Percentiles rank a stretch among this genome's conserved stretches.
phyloP scores from a whole-genome alignment of 202 grass and related monocot species.

The Setaria italica region DNA sequence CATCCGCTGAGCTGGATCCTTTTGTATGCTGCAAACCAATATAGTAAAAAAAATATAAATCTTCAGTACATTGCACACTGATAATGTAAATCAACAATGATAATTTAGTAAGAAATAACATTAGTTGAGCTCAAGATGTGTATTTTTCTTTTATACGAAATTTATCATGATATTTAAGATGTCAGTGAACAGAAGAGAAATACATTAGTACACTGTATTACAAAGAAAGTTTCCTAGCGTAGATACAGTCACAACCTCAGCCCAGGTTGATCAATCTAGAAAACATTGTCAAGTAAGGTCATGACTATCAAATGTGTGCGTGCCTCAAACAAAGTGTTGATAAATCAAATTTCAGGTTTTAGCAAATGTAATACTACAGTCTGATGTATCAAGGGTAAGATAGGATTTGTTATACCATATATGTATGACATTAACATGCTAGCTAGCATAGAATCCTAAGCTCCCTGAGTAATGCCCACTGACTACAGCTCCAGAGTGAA shows the following conservation, averaged over 20 bases:
- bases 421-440: slow-evolving; percentile 14
- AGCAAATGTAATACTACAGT: neutral
- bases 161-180: slow-evolving; percentile 4
- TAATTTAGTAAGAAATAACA: neutral
- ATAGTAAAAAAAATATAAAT: slow-evolving; percentile 9
- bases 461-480: neutral
- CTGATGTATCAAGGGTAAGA: neutral
- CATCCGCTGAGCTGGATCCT: slow-evolving; percentile 73
- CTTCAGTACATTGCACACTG: neutral
- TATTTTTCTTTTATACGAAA: neutral
- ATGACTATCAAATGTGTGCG: neutral
- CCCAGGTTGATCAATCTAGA: slow-evolving; percentile 14
- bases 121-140: neutral
- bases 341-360: slow-evolving; percentile 1
- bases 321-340: neutral
- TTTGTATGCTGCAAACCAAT: slow-evolving; percentile 70
- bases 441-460: slow-evolving; percentile 2
- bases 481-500: neutral
- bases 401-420: neutral
- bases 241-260: neutral
- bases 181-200: neutral
- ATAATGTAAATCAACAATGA: neutral
- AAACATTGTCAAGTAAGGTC: neutral
- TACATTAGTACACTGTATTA: neutral
- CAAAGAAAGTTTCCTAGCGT: neutral